Evolutionary conservation across 2,329 filamentous ascomycete species (phyloP).

Genomic region (Phialophora chinensis): DNA sequence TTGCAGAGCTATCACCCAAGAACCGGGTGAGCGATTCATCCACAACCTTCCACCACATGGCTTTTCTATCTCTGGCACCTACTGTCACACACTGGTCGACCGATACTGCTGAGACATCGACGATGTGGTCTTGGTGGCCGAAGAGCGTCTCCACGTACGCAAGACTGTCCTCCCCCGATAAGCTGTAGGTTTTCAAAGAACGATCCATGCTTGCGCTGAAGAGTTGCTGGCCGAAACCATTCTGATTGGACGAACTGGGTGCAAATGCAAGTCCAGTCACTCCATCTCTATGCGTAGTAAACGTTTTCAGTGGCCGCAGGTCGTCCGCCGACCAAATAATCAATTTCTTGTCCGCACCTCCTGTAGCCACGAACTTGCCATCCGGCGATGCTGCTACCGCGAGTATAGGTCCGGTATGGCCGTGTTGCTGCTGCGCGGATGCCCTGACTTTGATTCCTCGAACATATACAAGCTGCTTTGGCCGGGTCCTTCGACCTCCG

Average conservation of each 20-base stretch:
- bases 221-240: slow-evolving; percentile 72
- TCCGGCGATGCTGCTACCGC: slow-evolving; percentile 86
- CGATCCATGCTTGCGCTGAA: slow-evolving; percentile 91
- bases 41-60: slow-evolving; percentile 91
- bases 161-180: slow-evolving; percentile 72
- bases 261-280: slow-evolving; percentile 86
- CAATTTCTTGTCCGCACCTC: slow-evolving; percentile 80
- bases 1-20: slow-evolving; percentile 69
- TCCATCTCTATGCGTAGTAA: slow-evolving; percentile 88
- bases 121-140: slow-evolving; percentile 89
- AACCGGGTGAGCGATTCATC: slow-evolving; percentile 97
- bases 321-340: slow-evolving; percentile 86
- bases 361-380: slow-evolving; percentile 88
- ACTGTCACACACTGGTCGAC: slow-evolving; percentile 91
- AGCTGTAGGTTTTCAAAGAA: slow-evolving; percentile 92
- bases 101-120: slow-evolving; percentile 80
- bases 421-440: slow-evolving; percentile 59
- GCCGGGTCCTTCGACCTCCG: slow-evolving; percentile 47
- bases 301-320: slow-evolving; percentile 78
- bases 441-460: slow-evolving; percentile 50
- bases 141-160: slow-evolving; percentile 96
- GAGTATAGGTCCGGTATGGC: slow-evolving; percentile 81
- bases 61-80: slow-evolving; percentile 87
- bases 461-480: slow-evolving; percentile 57
- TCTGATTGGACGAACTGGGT: slow-evolving; percentile 66